Percentiles rank a stretch among this genome's conserved stretches.
These are phyloP conservation scores for Colletotrichum sp. DNA, from an alignment of 2,329 filamentous ascomycete species.

Conservation along the genomic window DNA sequence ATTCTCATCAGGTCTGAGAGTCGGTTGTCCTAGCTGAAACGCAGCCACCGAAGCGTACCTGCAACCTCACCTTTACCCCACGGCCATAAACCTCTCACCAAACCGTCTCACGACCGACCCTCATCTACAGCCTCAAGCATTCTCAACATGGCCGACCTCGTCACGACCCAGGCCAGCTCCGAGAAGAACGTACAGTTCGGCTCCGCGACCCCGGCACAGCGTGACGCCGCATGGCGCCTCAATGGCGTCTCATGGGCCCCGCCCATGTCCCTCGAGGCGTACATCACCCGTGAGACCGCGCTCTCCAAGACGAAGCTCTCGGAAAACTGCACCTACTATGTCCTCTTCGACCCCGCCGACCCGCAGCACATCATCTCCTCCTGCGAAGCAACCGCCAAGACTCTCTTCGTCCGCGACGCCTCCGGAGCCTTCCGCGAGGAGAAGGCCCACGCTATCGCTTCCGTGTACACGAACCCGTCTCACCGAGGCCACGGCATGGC, in stretches of 20 bases:
- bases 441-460: slow-evolving; percentile 36
- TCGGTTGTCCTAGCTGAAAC: neutral
- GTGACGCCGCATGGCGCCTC: slow-evolving; percentile 33
- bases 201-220: slow-evolving; percentile 31
- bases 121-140: neutral
- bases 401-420: slow-evolving; percentile 28
- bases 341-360: slow-evolving; percentile 31
- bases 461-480: slow-evolving; percentile 39
- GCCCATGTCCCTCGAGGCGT: slow-evolving; percentile 31
- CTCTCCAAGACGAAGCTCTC: slow-evolving; percentile 31
- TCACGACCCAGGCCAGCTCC: neutral
- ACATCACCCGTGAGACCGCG: slow-evolving; percentile 30
- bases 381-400: slow-evolving; percentile 29
- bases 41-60: neutral
- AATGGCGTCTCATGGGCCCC: slow-evolving; percentile 33
- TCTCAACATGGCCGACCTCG: slow-evolving; percentile 5
- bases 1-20: neutral
- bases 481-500: slow-evolving; percentile 40
- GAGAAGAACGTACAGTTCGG: slow-evolving; percentile 29
- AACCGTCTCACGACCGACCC: neutral
- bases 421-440: slow-evolving; percentile 27
- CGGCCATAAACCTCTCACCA: neutral
- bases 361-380: slow-evolving; percentile 36
- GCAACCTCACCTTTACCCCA: neutral
- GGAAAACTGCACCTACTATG: slow-evolving; percentile 33